Evolutionary conservation across 1,284 basidiomycete species (phyloP).

Genomic region (Mycosarcoma mackinlayi): DNA sequence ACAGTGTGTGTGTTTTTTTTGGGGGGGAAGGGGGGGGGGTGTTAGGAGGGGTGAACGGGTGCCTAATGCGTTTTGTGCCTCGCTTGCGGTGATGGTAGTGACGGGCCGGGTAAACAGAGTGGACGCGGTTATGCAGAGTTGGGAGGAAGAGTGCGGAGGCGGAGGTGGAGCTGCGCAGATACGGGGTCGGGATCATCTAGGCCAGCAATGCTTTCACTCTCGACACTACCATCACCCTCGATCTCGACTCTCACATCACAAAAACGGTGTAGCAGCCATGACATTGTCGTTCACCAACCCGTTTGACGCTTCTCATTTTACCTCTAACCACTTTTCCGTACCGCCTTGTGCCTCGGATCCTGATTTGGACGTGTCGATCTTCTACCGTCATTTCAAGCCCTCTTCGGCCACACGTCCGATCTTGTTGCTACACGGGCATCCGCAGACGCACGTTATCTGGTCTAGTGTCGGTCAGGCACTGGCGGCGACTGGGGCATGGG

Average conservation of each 20-base stretch:
- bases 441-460: conserved; percentile 69
- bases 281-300: conserved; percentile 9
- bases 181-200: too few species aligned
- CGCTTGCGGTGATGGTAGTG: too few species aligned
- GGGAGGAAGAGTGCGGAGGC: too few species aligned
- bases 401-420: conserved; percentile 25
- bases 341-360: conserved; percentile 17
- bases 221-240: neutral
- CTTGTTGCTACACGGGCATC: conserved; percentile 69
- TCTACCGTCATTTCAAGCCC: conserved; percentile 31
- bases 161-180: too few species aligned
- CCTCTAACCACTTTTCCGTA: neutral
- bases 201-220: too few species aligned
- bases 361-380: conserved; percentile 24
- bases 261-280: too few species aligned
- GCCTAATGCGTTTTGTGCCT: too few species aligned
- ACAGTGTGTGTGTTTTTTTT: too few species aligned
- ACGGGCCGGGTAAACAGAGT: too few species aligned
- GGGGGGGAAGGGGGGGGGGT: too few species aligned
- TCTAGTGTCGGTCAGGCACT: conserved; percentile 63
- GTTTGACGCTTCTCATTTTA: conserved; percentile 18
- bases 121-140: too few species aligned
- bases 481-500: conserved; percentile 57
- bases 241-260: neutral
- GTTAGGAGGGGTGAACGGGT: too few species aligned